Conservation (phyloP, 257 asterid species). For the Lantana camara region DNA sequence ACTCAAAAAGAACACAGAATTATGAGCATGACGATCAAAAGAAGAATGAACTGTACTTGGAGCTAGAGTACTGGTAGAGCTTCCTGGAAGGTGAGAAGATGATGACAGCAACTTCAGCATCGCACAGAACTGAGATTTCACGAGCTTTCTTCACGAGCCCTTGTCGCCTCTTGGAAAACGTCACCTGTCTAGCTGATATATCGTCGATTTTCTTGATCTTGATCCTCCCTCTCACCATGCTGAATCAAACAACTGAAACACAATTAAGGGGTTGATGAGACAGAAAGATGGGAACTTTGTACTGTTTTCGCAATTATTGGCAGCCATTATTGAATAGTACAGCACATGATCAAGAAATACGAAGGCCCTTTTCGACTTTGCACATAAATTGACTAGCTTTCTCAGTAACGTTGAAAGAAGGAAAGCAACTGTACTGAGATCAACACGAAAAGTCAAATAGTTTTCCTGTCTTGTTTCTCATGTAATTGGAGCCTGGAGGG, state of each 20-base stretch:
- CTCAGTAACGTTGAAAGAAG: neutral
- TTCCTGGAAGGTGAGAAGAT: conserved; percentile 11
- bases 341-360: neutral
- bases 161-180: conserved; percentile 27
- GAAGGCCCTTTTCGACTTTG: neutral
- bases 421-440: neutral
- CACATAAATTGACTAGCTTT: neutral
- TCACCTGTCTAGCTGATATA: conserved; percentile 26
- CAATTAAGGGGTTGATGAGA: too few relatives aligned
- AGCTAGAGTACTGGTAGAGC: conserved; percentile 20
- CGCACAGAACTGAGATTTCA: conserved; percentile 23
- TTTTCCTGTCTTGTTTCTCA: neutral
- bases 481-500: too few relatives aligned
- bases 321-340: neutral
- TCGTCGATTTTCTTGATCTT: conserved; percentile 24
- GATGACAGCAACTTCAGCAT: conserved; percentile 19
- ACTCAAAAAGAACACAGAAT: too few relatives aligned
- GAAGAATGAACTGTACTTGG: conserved; percentile 14
- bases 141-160: conserved; percentile 24
- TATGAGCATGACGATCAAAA: neutral
- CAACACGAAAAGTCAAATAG: neutral
- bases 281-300: too few relatives aligned
- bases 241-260: too few relatives aligned
- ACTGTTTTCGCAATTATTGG: neutral
- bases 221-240: conserved; percentile 25